Conservation (phyloP, 2,329 filamentous ascomycete genomes). For the Aspergillus arachidicola region DNA sequence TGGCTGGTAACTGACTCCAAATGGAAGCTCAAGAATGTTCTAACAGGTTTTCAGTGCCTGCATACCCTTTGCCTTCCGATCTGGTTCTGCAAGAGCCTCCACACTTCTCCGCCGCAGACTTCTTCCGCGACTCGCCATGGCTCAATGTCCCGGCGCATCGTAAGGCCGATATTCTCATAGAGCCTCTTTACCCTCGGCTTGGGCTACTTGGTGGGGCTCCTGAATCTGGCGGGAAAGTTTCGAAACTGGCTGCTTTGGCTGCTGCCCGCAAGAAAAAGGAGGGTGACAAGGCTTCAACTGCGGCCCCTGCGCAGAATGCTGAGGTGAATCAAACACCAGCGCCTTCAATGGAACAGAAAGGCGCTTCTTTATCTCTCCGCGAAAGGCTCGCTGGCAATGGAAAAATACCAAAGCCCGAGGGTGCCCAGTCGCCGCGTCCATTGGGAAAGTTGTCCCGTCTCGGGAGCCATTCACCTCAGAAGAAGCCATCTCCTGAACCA, state of each 20-base stretch:
- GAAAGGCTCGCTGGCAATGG: slow-evolving; percentile 41
- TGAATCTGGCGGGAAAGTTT: slow-evolving; percentile 68
- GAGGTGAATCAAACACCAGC: slow-evolving; percentile 13
- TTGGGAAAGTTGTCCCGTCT: slow-evolving; percentile 22
- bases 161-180: slow-evolving; percentile 64
- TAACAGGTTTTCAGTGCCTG: slow-evolving; percentile 42
- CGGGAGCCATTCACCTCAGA: slow-evolving; percentile 18
- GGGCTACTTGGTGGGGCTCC: slow-evolving; percentile 78
- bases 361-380: slow-evolving; percentile 36
- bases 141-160: slow-evolving; percentile 69
- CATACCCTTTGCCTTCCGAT: slow-evolving; percentile 28
- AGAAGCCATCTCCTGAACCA: slow-evolving; percentile 25
- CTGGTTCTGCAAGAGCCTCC: slow-evolving; percentile 27
- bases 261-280: slow-evolving; percentile 83
- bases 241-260: slow-evolving; percentile 88
- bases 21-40: slow-evolving; percentile 37
- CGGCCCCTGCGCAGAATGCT: slow-evolving; percentile 8
- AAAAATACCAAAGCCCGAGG: slow-evolving; percentile 31
- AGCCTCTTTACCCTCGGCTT: slow-evolving; percentile 60
- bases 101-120: slow-evolving; percentile 55
- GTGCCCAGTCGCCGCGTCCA: slow-evolving; percentile 23
- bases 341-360: slow-evolving; percentile 23
- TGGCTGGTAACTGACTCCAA: slow-evolving; percentile 33
- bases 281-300: slow-evolving; percentile 56
- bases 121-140: slow-evolving; percentile 89